phyloP scores from a whole-genome alignment of 2,329 filamentous ascomycete genomes.

The Trichoderma breve region DNA sequence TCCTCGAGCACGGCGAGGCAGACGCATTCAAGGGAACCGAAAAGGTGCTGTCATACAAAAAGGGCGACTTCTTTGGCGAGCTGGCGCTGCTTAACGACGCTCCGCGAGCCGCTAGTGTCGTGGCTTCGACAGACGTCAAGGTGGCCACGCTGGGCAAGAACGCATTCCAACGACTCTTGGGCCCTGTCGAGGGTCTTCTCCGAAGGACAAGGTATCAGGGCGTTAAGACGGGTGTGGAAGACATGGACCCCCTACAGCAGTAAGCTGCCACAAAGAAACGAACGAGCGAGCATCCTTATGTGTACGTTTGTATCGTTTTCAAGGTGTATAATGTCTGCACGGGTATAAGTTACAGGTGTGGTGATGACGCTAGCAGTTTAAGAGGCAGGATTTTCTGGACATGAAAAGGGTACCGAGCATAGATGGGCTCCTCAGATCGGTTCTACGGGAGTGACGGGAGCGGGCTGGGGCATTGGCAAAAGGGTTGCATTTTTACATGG shows the following conservation, averaged over 20 bases:
- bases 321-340: constrained; percentile 2
- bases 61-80: constrained; percentile 97
- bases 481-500: constrained; percentile 19
- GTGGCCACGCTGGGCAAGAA: constrained; percentile 89
- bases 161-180: constrained; percentile 89
- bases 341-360: not conserved
- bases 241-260: constrained; percentile 63
- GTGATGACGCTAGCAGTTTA: constrained; percentile 4
- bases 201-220: constrained; percentile 67
- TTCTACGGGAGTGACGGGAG: constrained; percentile 18
- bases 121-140: constrained; percentile 84
- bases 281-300: not conserved
- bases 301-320: not conserved
- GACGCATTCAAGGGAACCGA: constrained; percentile 80
- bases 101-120: constrained; percentile 84
- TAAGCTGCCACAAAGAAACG: constrained; percentile 22
- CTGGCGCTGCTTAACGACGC: constrained; percentile 90
- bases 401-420: constrained; percentile 14
- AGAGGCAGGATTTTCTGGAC: constrained; percentile 17
- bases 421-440: constrained; percentile 17
- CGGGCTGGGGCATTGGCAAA: constrained; percentile 16
- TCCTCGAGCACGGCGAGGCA: constrained; percentile 83
- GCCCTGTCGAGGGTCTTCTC: constrained; percentile 93
- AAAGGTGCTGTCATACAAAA: constrained; percentile 76
- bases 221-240: constrained; percentile 61